Evolutionary conservation across 2,329 filamentous ascomycete species (phyloP), one percentile per base, ranked within the genome.

Genomic region (Gyromitra esculenta): DNA sequence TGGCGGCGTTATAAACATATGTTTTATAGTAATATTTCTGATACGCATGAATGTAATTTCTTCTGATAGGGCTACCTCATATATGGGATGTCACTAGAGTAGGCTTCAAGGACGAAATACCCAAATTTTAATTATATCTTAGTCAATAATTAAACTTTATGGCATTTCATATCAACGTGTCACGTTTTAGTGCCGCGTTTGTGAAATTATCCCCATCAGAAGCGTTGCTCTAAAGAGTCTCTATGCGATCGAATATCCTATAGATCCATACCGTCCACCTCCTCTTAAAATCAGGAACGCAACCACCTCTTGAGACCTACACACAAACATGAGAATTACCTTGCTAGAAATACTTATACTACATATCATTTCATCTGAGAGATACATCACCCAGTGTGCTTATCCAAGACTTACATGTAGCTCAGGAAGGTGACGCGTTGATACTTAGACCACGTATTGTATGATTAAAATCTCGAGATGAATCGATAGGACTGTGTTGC

Each of bases 1-100:
- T 65, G 48, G 31, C 13, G 72, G 72, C 75, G 66, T 77, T 76
- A 65, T 73, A 52, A 69, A 50, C 43, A 50, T 50, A 9, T 39
- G 25, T 15, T 64, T 59, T 48, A 64, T 70, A 64, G 35, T 74
- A 57, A 62, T 74, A 39, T 74, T 57, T 48, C 45, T 66, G 18
- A 43, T 70, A 68, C 11, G 39, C 39, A 60, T 43, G 7, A 45
- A 59, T 31, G 11, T 21, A 39, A n/a, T 37, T 45, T 59, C 63
- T 41, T 50, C 54, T 37, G 13, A 13, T n/a, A 73, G 52, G 39
- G 9, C 13, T 57, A n/a, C 43, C 25, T 31, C 41, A 15, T 13
- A 31, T 59, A 31, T 13, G 7, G 37, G 8, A 18, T 62, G 31
- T 70, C 52, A 62, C 59, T 21, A 18, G 18, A 25, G 18, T 21